Evolutionary conservation across 768 basidiomycete species (phyloP).

Genomic region (Dioszegia hungarica): DNA sequence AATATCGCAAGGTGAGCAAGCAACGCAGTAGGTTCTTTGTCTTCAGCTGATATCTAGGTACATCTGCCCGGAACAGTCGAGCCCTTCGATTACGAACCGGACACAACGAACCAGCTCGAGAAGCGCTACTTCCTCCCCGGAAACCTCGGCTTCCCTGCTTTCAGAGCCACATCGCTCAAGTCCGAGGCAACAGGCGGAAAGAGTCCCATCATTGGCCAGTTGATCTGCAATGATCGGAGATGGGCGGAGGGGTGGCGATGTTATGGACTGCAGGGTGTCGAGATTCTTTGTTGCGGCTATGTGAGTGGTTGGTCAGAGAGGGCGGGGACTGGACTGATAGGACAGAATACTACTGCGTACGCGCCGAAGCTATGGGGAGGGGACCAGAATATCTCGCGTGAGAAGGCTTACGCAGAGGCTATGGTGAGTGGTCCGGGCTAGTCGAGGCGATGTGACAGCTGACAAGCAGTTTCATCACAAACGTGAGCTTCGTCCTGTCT

Average conservation of each 20-base stretch:
- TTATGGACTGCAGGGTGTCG: slow-evolving; percentile 43
- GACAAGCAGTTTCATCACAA: slow-evolving; percentile 42
- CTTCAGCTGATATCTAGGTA: slow-evolving; percentile 12
- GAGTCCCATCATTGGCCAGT: slow-evolving; percentile 40
- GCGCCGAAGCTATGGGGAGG: slow-evolving; percentile 47
- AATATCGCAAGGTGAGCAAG: slow-evolving; percentile 39
- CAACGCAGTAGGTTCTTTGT: no score
- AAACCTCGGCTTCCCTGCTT: slow-evolving; percentile 44
- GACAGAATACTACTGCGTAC: slow-evolving; percentile 47
- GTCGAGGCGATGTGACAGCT: not conserved
- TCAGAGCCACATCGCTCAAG: slow-evolving; percentile 36
- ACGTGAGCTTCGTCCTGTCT: no score
- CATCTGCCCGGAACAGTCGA: slow-evolving; percentile 43
- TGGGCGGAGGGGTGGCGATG: slow-evolving; percentile 48
- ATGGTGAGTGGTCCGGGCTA: slow-evolving; percentile 22
- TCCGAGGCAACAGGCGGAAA: slow-evolving; percentile 12
- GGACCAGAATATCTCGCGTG: slow-evolving; percentile 36
- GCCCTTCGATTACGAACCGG: slow-evolving; percentile 40
- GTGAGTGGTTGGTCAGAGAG: no score
- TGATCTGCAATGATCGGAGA: slow-evolving; percentile 47
- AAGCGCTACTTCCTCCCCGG: slow-evolving; percentile 48
- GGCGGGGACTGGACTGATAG: not conserved
- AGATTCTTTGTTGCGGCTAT: slow-evolving; percentile 46
- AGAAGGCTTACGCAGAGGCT: slow-evolving; percentile 40
- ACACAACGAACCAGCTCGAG: slow-evolving; percentile 48